phyloP scores from a whole-genome alignment of 2,329 filamentous ascomycete species.

The Ampelomyces quisqualis region DNA sequence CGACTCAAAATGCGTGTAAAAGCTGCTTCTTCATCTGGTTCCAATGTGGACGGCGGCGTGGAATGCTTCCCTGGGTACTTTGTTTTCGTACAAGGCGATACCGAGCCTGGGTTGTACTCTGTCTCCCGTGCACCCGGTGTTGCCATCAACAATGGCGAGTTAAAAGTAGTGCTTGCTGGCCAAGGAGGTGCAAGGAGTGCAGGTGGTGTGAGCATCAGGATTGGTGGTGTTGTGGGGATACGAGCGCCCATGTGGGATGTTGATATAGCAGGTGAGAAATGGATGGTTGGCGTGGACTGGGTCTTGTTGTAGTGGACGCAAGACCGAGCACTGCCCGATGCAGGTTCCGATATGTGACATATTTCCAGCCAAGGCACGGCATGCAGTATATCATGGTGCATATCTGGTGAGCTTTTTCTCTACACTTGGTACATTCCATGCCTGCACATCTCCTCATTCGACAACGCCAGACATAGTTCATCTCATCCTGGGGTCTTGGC shows the following conservation, averaged over 20 bases:
- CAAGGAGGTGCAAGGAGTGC: slow-evolving; percentile 23
- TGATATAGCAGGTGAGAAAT: slow-evolving; percentile 36
- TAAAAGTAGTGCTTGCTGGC: slow-evolving; percentile 33
- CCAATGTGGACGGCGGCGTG: slow-evolving; percentile 7
- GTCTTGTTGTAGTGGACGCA: slow-evolving; percentile 18
- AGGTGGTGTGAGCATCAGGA: slow-evolving; percentile 23
- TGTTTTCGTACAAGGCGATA: slow-evolving; percentile 23
- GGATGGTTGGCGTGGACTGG: slow-evolving; percentile 50
- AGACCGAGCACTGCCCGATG: no score
- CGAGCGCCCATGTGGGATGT: slow-evolving; percentile 47
- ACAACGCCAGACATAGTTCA: no score
- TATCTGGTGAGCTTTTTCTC: no score
- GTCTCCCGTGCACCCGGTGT: slow-evolving; percentile 7
- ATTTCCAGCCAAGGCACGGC: not conserved
- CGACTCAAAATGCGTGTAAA: slow-evolving; percentile 15
- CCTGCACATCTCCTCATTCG: no score
- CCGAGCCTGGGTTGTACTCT: slow-evolving; percentile 18
- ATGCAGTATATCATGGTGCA: no score
- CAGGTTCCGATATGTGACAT: not conserved
- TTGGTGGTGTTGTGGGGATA: slow-evolving; percentile 38
- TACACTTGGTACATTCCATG: no score
- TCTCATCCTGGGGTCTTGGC: no score
- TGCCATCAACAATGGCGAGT: slow-evolving; percentile 1
- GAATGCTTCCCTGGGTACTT: slow-evolving; percentile 26
- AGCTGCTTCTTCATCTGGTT: not conserved